Conservation (phyloP, 352 stramenopile genomes). For the Phytophthora palmivora region DNA sequence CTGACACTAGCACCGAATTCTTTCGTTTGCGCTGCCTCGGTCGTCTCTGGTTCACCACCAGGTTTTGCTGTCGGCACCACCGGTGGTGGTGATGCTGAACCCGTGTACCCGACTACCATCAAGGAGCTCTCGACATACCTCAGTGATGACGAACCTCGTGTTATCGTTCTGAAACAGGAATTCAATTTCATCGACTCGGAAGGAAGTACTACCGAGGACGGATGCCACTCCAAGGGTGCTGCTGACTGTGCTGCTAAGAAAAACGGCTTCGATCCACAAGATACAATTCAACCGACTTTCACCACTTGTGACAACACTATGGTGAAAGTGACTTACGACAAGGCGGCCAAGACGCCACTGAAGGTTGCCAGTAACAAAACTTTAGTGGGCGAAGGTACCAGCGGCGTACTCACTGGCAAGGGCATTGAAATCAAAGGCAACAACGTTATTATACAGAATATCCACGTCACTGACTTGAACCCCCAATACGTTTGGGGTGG, state of each 20-base stretch:
- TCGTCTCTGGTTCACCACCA: too few relatives aligned
- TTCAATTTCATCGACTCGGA: conserved; percentile 54
- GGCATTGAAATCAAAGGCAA: conserved; percentile 34
- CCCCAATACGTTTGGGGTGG: too few relatives aligned
- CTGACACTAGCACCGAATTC: neutral
- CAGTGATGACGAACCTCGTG: conserved; percentile 35
- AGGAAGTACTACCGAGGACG: conserved; percentile 48
- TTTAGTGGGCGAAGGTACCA: conserved; percentile 40
- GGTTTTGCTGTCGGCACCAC: conserved; percentile 30
- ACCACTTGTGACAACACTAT: conserved; percentile 33
- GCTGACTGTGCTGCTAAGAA: conserved; percentile 51
- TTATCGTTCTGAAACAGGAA: too few relatives aligned
- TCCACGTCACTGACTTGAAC: conserved; percentile 59
- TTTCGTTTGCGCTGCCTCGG: neutral
- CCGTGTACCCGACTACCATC: conserved; percentile 47
- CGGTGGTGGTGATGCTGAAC: conserved; percentile 36
- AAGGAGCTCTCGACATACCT: conserved; percentile 48
- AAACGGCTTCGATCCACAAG: conserved; percentile 50
- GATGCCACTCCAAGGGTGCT: conserved; percentile 42
- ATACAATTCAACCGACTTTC: conserved; percentile 36
- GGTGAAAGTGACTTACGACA: conserved; percentile 32
- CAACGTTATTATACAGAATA: conserved; percentile 58
- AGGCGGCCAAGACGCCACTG: conserved; percentile 13
- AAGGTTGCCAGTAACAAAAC: conserved; percentile 43
- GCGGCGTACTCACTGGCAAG: conserved; percentile 8